phyloP scores from a whole-genome alignment of 768 basidiomycete species.

The Mycena venus region DNA sequence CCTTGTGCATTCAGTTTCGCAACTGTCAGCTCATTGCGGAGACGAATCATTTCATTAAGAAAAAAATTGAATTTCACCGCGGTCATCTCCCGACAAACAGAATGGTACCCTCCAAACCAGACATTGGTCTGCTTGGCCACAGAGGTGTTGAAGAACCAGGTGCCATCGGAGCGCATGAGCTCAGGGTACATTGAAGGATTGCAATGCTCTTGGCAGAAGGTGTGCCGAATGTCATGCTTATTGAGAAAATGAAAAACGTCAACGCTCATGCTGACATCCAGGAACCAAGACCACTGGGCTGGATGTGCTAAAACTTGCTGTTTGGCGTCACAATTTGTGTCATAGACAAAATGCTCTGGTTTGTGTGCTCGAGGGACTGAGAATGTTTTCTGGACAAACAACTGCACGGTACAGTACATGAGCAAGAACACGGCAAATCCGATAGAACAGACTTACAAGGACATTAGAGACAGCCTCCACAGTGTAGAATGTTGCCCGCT shows the following conservation, averaged over 20 bases:
- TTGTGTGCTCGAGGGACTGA: constrained; percentile 40
- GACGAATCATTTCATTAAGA: constrained; percentile 43
- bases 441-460: constrained; percentile 30
- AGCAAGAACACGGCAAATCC: not conserved
- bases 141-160: constrained; percentile 48
- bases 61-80: constrained; percentile 36
- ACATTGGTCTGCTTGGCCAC: not conserved
- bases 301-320: constrained; percentile 19
- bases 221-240: constrained; percentile 21
- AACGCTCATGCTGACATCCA: constrained; percentile 17
- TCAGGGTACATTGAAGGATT: constrained; percentile 20
- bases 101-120: constrained; percentile 42
- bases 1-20: constrained; percentile 31
- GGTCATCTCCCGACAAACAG: constrained; percentile 49
- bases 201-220: constrained; percentile 21
- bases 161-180: constrained; percentile 8
- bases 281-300: constrained; percentile 5
- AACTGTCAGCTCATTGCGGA: constrained; percentile 37
- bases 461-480: constrained; percentile 36
- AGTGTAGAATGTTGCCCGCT: constrained; percentile 34
- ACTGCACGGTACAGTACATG: too few relatives aligned
- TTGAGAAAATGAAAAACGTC: constrained; percentile 30
- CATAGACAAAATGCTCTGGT: constrained; percentile 38
- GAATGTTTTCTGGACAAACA: constrained; percentile 29
- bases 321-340: constrained; percentile 26